A percentile compares a stretch with the other conserved stretches of the same genome.
These are phyloP conservation scores for Cystobasidiaceae sp. DNA, from an alignment of 1,284 basidiomycete species.

Conservation along the genomic window DNA sequence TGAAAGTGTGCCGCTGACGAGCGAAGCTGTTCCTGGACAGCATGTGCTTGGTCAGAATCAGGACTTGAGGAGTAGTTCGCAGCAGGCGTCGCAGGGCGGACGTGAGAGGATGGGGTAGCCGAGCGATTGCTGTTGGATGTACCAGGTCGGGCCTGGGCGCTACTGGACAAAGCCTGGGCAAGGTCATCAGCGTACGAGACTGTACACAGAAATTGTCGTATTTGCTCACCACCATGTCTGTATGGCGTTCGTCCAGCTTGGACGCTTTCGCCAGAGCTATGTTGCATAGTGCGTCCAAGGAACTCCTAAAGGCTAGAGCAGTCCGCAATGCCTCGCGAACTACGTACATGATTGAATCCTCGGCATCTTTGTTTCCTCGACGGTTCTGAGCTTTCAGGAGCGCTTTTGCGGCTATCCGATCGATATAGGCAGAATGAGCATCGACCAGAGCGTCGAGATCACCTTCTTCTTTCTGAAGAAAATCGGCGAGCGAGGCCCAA, in stretches of 20 bases:
- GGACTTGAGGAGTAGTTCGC: conserved; percentile 1
- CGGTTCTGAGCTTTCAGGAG: conserved; percentile 58
- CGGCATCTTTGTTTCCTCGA: conserved; percentile 70
- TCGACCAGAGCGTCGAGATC: conserved; percentile 90
- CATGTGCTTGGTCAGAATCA: conserved; percentile 52
- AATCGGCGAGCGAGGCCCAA: conserved; percentile 80
- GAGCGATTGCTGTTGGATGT: too few relatives aligned
- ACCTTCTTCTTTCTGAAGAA: conserved; percentile 78
- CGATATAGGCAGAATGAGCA: conserved; percentile 78
- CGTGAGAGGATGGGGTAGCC: too few relatives aligned
- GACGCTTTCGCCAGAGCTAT: conserved; percentile 76
- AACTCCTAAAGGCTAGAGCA: conserved; percentile 73
- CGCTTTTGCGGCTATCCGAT: conserved; percentile 75
- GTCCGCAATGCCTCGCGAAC: conserved; percentile 69
- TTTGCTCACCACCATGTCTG: neutral
- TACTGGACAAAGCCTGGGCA: too few relatives aligned
- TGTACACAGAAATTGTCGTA: too few relatives aligned
- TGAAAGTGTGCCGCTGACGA: conserved; percentile 65
- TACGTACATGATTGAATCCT: conserved; percentile 59
- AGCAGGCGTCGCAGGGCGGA: too few relatives aligned
- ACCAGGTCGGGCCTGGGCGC: too few relatives aligned
- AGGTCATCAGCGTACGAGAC: neutral
- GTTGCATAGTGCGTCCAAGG: conserved; percentile 83
- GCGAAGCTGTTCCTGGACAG: conserved; percentile 57
- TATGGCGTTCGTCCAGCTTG: conserved; percentile 57